Percentiles rank a stretch among this genome's conserved stretches.
These are phyloP conservation scores for Cyberlindnera nakhonratchasimensis DNA, from an alignment of 805 yeast genomes.

Conservation along the genomic window DNA sequence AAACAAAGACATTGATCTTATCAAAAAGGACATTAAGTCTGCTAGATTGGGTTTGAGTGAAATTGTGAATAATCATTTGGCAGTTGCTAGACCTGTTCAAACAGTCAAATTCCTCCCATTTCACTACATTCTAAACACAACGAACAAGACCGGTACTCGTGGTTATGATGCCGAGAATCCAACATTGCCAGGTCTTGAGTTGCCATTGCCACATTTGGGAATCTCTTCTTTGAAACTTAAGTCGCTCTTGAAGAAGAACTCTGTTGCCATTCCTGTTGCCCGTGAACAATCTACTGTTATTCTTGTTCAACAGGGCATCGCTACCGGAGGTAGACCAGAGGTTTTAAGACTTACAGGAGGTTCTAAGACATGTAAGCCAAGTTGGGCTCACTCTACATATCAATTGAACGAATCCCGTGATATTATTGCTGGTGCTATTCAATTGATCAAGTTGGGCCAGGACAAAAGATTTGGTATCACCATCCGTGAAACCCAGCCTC, in stretches of 20 bases:
- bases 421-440: slow-evolving; percentile 43
- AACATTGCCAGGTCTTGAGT: slow-evolving; percentile 66
- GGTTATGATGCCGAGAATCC: slow-evolving; percentile 68
- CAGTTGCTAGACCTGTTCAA: slow-evolving; percentile 69
- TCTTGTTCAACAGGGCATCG: slow-evolving; percentile 43
- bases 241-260: slow-evolving; percentile 51
- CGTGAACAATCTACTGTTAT: slow-evolving; percentile 79
- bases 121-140: slow-evolving; percentile 54
- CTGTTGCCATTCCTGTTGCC: slow-evolving; percentile 57
- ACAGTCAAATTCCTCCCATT: slow-evolving; percentile 72
- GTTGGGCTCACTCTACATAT: slow-evolving; percentile 83
- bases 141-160: slow-evolving; percentile 63
- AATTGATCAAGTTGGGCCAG: slow-evolving; percentile 56
- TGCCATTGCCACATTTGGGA: slow-evolving; percentile 73
- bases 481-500: slow-evolving; percentile 60
- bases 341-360: slow-evolving; percentile 83
- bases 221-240: slow-evolving; percentile 66
- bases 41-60: slow-evolving; percentile 77
- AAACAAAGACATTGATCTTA: slow-evolving; percentile 35
- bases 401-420: slow-evolving; percentile 50
- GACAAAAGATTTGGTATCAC: slow-evolving; percentile 69
- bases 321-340: slow-evolving; percentile 45
- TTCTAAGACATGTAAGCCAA: slow-evolving; percentile 58
- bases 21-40: slow-evolving; percentile 54
- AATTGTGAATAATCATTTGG: slow-evolving; percentile 72